Evolutionary conservation across 768 basidiomycete genomes (phyloP), one percentile per base, ranked within the genome.

Genomic region (Suillus discolor): DNA sequence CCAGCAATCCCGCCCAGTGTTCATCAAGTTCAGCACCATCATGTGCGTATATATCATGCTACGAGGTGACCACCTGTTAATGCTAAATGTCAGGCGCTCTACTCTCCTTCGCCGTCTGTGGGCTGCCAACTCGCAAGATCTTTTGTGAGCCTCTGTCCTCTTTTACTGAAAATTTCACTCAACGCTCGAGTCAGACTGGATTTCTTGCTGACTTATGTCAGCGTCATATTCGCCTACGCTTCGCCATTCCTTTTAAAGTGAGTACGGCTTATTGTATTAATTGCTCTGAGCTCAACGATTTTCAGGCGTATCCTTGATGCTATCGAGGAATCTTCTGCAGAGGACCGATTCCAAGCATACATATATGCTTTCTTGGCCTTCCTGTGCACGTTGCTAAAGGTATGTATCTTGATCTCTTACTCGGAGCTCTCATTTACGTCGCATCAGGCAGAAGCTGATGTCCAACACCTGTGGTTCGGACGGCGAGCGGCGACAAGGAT

Each of bases 241-340:
- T 85, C 86, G 0, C 95, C 95, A 8, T 95, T 89, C 79, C 95
- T 96, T 80, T 82, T 97, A 53, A 94, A 92, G 86, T 87, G 59
- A 64, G 83, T 64, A 36, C 61, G 8, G 8, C 11, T n/a, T 51
- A 28, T 12, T 38, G 7, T 38, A 38, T 39, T 18, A 11, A 31
- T 20, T 25, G 34, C 59, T 63, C 67, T 18, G 4, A 7, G 47
- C 57, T 34, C n/a, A 57, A 44, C n/a, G 16, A 31, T 25, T n/a
- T 55, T n/a, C 15, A 86, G 85, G 47, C 81, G 77, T 39, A 89
- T 91, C 67, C 82, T 91, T 4, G 87, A 89, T 68, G 79, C 85
- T 0, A 84, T 92, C 45, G 81, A 79, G 31, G 47, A 74, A 8
- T 80, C 84, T 0, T 84, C 84, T 0, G 79, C 82, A 0, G 84